A percentile compares a stretch with the other conserved stretches of the same genome.
These are phyloP conservation scores for Dactylorhiza incarnata DNA, from an alignment of 106 monocot genomes.

Conservation along the genomic window DNA sequence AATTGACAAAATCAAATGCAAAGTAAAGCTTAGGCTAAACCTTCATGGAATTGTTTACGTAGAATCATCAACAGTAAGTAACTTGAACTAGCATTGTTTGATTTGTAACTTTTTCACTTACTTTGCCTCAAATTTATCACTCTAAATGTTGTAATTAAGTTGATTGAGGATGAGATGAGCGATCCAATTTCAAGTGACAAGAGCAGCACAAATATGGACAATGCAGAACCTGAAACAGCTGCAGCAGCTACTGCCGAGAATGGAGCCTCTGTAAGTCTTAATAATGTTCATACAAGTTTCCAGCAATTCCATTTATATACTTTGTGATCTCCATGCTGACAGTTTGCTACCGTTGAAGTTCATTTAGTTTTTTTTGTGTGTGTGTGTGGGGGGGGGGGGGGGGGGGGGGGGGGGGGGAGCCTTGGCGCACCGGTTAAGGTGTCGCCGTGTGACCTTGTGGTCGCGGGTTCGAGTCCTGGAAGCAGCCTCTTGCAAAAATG, in stretches of 20 bases:
- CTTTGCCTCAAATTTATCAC: constrained; percentile 4
- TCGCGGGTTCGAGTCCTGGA: no score
- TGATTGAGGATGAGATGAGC: constrained; percentile 54
- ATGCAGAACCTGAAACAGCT: constrained; percentile 18
- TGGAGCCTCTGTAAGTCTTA: constrained; percentile 13
- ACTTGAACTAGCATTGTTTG: neutral
- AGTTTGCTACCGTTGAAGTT: neutral
- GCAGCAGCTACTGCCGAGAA: constrained; percentile 16
- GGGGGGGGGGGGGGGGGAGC: no score
- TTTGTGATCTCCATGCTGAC: neutral
- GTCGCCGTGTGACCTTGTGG: no score
- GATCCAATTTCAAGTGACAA: constrained; percentile 18
- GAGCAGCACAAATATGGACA: constrained; percentile 19
- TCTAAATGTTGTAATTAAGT: constrained; percentile 31
- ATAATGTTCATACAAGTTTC: constrained; percentile 10
- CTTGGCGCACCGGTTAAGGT: no score
- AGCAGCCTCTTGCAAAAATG: no score
- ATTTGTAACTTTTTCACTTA: neutral
- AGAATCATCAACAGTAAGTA: constrained; percentile 63
- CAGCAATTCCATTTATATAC: neutral
- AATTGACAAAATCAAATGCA: constrained; percentile 43
- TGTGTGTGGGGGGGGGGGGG: no score
- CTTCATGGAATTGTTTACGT: constrained; percentile 67
- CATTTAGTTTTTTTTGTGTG: neutral
- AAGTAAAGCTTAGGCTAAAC: constrained; percentile 63